Evolutionary conservation across 371 early-diverging fungal genomes (phyloP).

Genomic region (Catenaria anguillulae): DNA sequence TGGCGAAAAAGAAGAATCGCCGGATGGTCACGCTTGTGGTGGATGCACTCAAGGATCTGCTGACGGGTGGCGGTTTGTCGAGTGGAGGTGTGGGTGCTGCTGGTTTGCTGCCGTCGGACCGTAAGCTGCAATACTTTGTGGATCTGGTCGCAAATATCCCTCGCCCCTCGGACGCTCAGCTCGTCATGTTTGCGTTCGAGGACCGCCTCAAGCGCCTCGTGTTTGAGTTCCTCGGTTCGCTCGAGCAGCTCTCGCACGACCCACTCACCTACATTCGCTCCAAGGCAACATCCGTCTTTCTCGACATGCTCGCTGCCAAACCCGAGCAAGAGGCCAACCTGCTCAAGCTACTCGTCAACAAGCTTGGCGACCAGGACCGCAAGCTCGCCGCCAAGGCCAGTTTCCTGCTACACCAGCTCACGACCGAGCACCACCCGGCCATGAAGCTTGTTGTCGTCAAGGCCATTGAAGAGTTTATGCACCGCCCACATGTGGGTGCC

Average conservation of each 20-base stretch:
- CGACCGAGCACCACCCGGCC: slow-evolving; percentile 58
- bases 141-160: not conserved
- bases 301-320: slow-evolving; percentile 60
- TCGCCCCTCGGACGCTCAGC: slow-evolving; percentile 28
- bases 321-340: slow-evolving; percentile 93
- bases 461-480: slow-evolving; percentile 70
- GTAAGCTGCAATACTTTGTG: slow-evolving; percentile 52
- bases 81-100: not conserved
- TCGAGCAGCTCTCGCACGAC: slow-evolving; percentile 71
- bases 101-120: slow-evolving; percentile 52
- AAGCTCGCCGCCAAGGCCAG: slow-evolving; percentile 73
- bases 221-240: slow-evolving; percentile 64
- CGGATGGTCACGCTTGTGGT: slow-evolving; percentile 73
- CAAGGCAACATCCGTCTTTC: slow-evolving; percentile 53
- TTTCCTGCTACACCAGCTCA: slow-evolving; percentile 51
- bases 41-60: slow-evolving; percentile 76
- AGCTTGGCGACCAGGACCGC: slow-evolving; percentile 81
- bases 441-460: slow-evolving; percentile 77
- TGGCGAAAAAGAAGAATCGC: slow-evolving; percentile 77
- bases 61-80: slow-evolving; percentile 32
- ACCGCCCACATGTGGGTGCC: slow-evolving; percentile 44
- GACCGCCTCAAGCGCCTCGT: slow-evolving; percentile 77
- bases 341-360: slow-evolving; percentile 77
- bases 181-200: slow-evolving; percentile 82
- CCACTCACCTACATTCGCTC: slow-evolving; percentile 63